phyloP scores from a whole-genome alignment of 2,329 filamentous ascomycete species.

The Pseudogymnoascus sp. region DNA sequence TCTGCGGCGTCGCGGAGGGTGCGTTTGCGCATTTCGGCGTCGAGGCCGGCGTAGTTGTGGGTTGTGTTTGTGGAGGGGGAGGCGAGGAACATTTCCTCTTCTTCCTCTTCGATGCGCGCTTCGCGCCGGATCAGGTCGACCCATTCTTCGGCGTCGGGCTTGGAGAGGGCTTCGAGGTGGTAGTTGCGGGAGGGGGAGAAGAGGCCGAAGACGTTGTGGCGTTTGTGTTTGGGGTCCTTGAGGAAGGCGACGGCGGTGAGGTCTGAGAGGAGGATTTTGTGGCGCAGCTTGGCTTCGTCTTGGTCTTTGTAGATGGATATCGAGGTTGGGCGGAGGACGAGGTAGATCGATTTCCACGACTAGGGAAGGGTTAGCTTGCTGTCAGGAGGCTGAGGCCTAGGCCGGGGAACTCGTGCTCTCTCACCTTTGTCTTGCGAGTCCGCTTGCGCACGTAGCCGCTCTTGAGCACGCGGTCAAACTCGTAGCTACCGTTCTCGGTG shows the following conservation, averaged over 20 bases:
- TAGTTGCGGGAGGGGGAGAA: slow-evolving; percentile 89
- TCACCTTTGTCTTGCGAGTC: slow-evolving; percentile 87
- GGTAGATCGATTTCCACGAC: slow-evolving; percentile 83
- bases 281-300: slow-evolving; percentile 79
- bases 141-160: slow-evolving; percentile 77
- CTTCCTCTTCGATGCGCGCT: slow-evolving; percentile 79
- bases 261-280: slow-evolving; percentile 81
- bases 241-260: slow-evolving; percentile 84
- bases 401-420: not conserved
- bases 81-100: slow-evolving; percentile 71
- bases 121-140: slow-evolving; percentile 71
- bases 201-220: slow-evolving; percentile 80
- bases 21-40: slow-evolving; percentile 20
- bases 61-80: slow-evolving; percentile 46
- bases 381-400: not conserved
- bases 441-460: slow-evolving; percentile 79
- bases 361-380: slow-evolving; percentile 30
- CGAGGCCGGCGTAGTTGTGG: slow-evolving; percentile 22
- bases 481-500: slow-evolving; percentile 91
- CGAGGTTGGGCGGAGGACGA: slow-evolving; percentile 83
- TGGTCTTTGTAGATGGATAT: slow-evolving; percentile 90
- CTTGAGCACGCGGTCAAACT: slow-evolving; percentile 90
- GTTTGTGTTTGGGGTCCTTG: slow-evolving; percentile 80
- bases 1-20: slow-evolving; percentile 18
- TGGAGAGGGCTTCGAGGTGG: slow-evolving; percentile 71